Evolutionary conservation across 352 stramenopile genomes (phyloP).

Genomic region (Aphanomyces invadans): DNA sequence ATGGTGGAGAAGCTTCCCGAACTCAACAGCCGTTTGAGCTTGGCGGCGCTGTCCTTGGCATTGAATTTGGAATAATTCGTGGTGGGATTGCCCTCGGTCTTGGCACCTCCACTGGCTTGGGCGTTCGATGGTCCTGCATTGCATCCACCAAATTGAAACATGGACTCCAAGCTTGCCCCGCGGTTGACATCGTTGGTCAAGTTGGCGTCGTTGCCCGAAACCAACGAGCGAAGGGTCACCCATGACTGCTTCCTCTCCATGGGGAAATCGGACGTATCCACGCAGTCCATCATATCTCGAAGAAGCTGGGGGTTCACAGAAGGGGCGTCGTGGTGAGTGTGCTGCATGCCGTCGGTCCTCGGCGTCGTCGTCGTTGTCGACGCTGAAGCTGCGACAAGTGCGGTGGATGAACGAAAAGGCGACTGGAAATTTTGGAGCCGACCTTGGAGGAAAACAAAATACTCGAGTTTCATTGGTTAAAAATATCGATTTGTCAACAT

Average conservation of each 20-base stretch:
- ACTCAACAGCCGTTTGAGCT: constrained; percentile 71
- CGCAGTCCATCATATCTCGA: constrained; percentile 81
- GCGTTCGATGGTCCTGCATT: constrained; percentile 40
- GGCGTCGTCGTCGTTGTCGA: constrained; percentile 67
- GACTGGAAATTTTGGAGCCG: constrained; percentile 1
- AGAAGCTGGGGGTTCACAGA: constrained; percentile 57
- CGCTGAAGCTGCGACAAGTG: constrained; percentile 47
- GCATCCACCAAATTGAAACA: constrained; percentile 41
- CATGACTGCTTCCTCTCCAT: constrained; percentile 73
- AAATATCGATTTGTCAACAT: neutral
- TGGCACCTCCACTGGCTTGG: constrained; percentile 44
- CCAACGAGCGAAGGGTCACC: constrained; percentile 37
- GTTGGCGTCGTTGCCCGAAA: constrained; percentile 29
- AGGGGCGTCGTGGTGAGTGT: constrained; percentile 36
- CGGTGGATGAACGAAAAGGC: constrained; percentile 15
- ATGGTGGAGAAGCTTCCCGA: constrained; percentile 78
- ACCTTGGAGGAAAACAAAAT: neutral
- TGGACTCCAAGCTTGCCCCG: constrained; percentile 31
- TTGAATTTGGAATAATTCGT: constrained; percentile 33
- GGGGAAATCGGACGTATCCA: constrained; percentile 77
- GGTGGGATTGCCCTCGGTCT: constrained; percentile 33
- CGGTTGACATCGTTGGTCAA: constrained; percentile 30
- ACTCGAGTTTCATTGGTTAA: neutral
- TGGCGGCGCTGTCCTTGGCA: constrained; percentile 29
- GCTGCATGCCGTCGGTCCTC: constrained; percentile 65